phyloP scores from a whole-genome alignment of 176 grass and related monocot genomes.

The Phragmites australis region DNA sequence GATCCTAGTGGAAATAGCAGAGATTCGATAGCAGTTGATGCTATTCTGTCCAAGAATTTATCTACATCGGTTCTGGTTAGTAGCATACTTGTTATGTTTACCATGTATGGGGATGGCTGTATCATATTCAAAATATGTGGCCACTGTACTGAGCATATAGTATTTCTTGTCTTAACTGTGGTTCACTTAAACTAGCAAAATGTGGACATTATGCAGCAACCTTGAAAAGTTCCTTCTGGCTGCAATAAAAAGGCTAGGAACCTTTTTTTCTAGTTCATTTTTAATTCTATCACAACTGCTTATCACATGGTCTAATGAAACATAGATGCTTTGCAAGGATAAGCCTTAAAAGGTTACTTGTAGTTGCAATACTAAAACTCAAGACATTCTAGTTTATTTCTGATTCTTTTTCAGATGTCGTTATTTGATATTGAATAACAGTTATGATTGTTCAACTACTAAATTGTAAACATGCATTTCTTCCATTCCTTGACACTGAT shows the following conservation, averaged over 20 bases:
- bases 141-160: neutral
- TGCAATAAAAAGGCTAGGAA: neutral
- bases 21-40: conserved; percentile 89
- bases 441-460: neutral
- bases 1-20: conserved; percentile 66
- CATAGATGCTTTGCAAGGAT: neutral
- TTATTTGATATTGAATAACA: neutral
- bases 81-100: conserved; percentile 35
- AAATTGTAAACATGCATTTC: neutral
- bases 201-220: neutral
- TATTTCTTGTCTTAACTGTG: neutral
- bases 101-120: neutral
- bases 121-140: neutral
- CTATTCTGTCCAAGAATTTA: conserved; percentile 81
- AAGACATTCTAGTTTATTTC: neutral
- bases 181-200: conserved; percentile 23
- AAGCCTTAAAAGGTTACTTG: neutral
- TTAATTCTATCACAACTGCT: neutral
- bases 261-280: conserved; percentile 5
- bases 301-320: neutral
- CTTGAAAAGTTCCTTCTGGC: neutral
- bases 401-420: neutral
- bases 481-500: neutral
- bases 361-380: conserved; percentile 5
- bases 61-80: conserved; percentile 69